Base-by-base conservation (phyloP, 805 yeast species). In the Monosporozyma yasuniensis region DNA sequence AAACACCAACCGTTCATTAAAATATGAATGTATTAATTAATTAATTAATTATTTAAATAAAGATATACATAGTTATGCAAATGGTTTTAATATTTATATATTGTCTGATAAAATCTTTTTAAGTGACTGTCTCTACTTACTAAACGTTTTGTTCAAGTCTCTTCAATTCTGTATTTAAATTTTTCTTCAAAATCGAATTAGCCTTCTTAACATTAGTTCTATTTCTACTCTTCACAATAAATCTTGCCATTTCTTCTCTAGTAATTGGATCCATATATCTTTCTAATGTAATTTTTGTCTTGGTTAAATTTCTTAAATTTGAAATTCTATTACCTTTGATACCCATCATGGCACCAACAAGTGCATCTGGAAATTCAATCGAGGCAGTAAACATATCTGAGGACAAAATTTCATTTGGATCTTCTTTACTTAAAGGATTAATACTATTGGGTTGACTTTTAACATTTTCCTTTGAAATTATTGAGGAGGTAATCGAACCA, bases 261-360 rank as follows among this genome's bases (percentile, higher is more conserved):
- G 50, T 47, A 4, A 39, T 22, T 59, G 81, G 83, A 35, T 78
- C 81, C 55, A 79, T 79, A 48, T 79, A 44, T 21, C 47, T 34
- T 44, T 44, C 47, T 16, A 44, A 34, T 32, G 32, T 43, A 62
- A 88, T 86, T 35, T 80, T 76, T 35, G 95, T 88, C 25, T 88
- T 88, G 41, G 88, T 78, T 27, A 75, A 74, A 56, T 83, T 79
- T 57, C 96, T 76, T 46, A 88, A 84, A 52, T 87, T 95, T 65
- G 85, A 90, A 56, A 88, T 88, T 67, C 93, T 77, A 22, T 85
- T 70, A 30, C 96, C 96, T 53, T 81, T 80, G 56, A 82, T 81
- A 52, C 96, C 96, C 61, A 88, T 87, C 50, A 89, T 73, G 44
- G 95, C 90, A 38, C 96, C 96, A 44, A 88, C 95, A 68, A 81